These are phyloP conservation scores for Kwoniella dejecticola DNA, from an alignment of 768 basidiomycete genomes.

Conservation along the genomic window DNA sequence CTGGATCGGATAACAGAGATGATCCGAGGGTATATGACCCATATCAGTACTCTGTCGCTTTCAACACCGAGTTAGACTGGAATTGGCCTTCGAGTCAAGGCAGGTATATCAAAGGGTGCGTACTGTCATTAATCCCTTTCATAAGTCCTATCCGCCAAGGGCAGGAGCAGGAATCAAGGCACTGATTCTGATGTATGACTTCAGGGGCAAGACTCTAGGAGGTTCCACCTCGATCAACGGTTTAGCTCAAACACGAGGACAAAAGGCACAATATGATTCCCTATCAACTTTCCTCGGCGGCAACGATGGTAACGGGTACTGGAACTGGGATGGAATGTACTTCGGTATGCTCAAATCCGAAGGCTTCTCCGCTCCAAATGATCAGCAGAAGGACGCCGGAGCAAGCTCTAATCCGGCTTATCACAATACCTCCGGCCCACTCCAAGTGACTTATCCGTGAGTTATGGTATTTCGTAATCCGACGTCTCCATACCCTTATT, in stretches of 20 bases:
- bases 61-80: conserved; percentile 22
- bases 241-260: conserved; percentile 34
- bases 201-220: conserved; percentile 49
- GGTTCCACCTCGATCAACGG: conserved; percentile 55
- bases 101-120: conserved; percentile 22
- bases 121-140: neutral
- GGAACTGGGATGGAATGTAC: conserved; percentile 58
- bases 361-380: conserved; percentile 43
- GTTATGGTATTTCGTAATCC: neutral
- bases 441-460: conserved; percentile 60
- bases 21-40: conserved; percentile 23
- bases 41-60: conserved; percentile 20
- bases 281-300: conserved; percentile 54
- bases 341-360: conserved; percentile 55
- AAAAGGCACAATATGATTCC: conserved; percentile 17
- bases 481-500: neutral
- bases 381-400: conserved; percentile 46
- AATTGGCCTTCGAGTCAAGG: conserved; percentile 24
- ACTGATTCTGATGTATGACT: neutral
- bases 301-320: conserved; percentile 48
- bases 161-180: neutral
- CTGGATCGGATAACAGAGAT: conserved; percentile 20
- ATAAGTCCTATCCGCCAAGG: too few species aligned
- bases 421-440: conserved; percentile 63
- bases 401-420: conserved; percentile 58